Evolutionary conservation across 495 filamentous ascomycete genomes (phyloP).

Genomic region (Penicillium psychrofluorescens): DNA sequence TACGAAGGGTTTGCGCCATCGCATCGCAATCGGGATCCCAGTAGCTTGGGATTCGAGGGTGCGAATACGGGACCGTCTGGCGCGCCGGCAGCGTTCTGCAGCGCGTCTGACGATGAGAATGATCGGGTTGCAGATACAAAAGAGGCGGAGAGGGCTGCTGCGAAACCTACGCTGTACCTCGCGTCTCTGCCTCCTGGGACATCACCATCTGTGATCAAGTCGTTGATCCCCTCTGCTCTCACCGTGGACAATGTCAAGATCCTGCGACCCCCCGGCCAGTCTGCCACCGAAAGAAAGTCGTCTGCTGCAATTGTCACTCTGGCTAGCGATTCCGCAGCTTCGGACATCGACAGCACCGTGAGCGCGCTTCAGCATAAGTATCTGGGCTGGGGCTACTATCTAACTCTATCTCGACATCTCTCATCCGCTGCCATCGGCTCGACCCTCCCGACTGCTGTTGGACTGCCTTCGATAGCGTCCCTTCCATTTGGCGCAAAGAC

Average conservation of each 20-base stretch:
- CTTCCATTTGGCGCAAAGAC: conserved; percentile 82
- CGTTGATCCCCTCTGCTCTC: conserved; percentile 59
- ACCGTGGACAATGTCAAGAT: conserved; percentile 73
- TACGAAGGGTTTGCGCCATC: conserved; percentile 38
- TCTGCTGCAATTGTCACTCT: conserved; percentile 78
- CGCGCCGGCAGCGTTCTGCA: conserved; percentile 40
- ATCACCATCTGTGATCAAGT: conserved; percentile 66
- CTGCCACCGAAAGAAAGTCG: conserved; percentile 63
- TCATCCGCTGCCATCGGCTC: conserved; percentile 70
- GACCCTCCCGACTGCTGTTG: conserved; percentile 40
- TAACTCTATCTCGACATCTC: conserved; percentile 73
- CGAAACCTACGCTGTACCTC: conserved; percentile 84
- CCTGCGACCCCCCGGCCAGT: conserved; percentile 51
- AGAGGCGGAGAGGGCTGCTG: conserved; percentile 63
- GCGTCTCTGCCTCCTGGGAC: conserved; percentile 54
- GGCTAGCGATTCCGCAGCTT: conserved; percentile 73
- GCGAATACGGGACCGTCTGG: conserved; percentile 26
- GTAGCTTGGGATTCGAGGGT: conserved; percentile 52
- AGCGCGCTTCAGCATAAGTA: conserved; percentile 77
- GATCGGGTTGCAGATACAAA: conserved; percentile 37
- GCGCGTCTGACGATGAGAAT: conserved; percentile 42
- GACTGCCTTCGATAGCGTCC: conserved; percentile 45
- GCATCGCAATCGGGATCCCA: conserved; percentile 33
- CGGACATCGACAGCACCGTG: conserved; percentile 77
- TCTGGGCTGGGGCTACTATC: conserved; percentile 78